These are phyloP conservation scores for Lipomyces starkeyi DNA, from an alignment of 805 yeast genomes.

Conservation along the genomic window DNA sequence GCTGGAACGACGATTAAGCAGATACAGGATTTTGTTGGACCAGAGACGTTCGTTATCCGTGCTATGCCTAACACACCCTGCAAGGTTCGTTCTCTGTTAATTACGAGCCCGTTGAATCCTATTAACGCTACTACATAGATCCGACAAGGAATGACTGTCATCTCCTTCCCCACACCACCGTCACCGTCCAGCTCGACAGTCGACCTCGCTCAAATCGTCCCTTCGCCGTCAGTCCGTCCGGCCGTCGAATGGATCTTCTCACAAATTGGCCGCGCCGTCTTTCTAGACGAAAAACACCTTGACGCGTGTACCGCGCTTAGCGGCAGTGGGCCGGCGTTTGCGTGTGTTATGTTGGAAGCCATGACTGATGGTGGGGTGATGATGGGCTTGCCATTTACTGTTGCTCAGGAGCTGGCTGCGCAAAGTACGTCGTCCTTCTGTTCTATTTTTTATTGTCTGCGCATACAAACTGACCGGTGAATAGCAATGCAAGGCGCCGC, in stretches of 20 bases:
- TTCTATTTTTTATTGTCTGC: neutral
- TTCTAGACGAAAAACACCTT: slow-evolving; percentile 79
- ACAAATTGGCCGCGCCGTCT: slow-evolving; percentile 50
- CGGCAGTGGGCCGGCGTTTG: slow-evolving; percentile 97
- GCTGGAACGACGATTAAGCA: slow-evolving; percentile 92
- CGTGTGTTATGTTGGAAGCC: slow-evolving; percentile 85
- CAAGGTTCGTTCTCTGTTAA: slow-evolving; percentile 20
- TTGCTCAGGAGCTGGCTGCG: slow-evolving; percentile 85
- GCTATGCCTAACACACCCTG: slow-evolving; percentile 98
- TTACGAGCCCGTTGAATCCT: neutral
- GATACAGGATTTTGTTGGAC: slow-evolving; percentile 53
- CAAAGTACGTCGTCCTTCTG: slow-evolving; percentile 71
- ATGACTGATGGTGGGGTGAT: slow-evolving; percentile 92
- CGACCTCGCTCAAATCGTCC: slow-evolving; percentile 37
- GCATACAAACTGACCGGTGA: neutral
- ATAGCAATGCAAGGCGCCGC: slow-evolving; percentile 68
- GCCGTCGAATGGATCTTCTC: slow-evolving; percentile 52
- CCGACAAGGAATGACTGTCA: slow-evolving; percentile 93
- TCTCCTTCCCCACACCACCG: slow-evolving; percentile 66
- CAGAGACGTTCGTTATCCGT: slow-evolving; percentile 64
- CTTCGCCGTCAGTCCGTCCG: slow-evolving; percentile 42
- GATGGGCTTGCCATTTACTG: slow-evolving; percentile 88
- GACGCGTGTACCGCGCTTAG: slow-evolving; percentile 95
- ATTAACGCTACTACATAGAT: slow-evolving; percentile 59
- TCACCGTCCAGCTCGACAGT: slow-evolving; percentile 31